Conservation (phyloP, 2,329 filamentous ascomycete genomes). For the Pseudocercospora fijiensis region DNA sequence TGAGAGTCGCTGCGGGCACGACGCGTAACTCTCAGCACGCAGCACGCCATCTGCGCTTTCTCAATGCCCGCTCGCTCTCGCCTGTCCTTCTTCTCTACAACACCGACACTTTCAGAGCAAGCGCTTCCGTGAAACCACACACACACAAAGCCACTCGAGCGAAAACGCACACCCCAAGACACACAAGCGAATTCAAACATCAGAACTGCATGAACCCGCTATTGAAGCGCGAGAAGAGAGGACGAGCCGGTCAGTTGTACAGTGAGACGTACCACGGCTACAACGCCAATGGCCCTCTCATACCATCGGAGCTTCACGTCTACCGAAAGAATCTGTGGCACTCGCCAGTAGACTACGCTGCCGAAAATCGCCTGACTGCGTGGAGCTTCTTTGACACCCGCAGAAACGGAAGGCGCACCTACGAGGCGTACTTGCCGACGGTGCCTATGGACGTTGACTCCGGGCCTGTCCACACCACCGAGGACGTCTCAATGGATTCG, state of each 20-base stretch:
- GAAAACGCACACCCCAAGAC: neutral
- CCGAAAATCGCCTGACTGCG: neutral
- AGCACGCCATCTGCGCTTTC: neutral
- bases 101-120: neutral
- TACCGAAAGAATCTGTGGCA: neutral
- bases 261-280: neutral
- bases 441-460: slow-evolving; percentile 7
- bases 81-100: neutral
- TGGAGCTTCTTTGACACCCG: neutral
- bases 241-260: neutral
- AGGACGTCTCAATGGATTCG: neutral
- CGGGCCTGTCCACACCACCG: neutral
- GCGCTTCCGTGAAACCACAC: neutral
- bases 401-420: neutral
- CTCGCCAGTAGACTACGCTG: neutral
- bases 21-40: slow-evolving; percentile 12
- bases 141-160: neutral
- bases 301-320: neutral
- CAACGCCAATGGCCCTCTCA: neutral
- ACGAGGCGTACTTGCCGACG: neutral
- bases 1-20: slow-evolving; percentile 7
- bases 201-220: neutral
- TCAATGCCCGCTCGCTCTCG: neutral
- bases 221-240: neutral
- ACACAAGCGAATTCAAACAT: neutral